Evolutionary conservation across 108 stramenopile genomes (phyloP).

Genomic region (Cylindrotheca fusiformis): DNA sequence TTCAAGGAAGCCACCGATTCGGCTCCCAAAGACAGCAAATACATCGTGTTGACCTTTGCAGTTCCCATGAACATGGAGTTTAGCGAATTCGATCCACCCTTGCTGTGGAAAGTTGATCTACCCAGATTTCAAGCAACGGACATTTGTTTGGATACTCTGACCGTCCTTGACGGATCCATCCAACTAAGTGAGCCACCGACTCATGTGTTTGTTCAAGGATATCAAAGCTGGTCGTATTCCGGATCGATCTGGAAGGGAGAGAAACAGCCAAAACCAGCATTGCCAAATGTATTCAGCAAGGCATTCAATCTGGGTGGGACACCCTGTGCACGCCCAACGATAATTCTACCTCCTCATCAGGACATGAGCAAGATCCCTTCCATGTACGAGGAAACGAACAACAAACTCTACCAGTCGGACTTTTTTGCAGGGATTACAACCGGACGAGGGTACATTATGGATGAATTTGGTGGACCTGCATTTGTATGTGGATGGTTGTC

Average conservation of each 20-base stretch:
- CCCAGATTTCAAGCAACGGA: slow-evolving; percentile 34
- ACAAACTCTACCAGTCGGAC: slow-evolving; percentile 70
- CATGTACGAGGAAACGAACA: background rate
- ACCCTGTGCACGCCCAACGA: slow-evolving; percentile 14
- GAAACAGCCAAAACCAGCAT: slow-evolving; percentile 67
- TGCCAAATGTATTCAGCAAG: slow-evolving; percentile 65
- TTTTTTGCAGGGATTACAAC: slow-evolving; percentile 77
- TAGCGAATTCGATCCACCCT: slow-evolving; percentile 43
- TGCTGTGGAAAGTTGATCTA: slow-evolving; percentile 82
- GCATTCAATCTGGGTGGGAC: slow-evolving; percentile 77
- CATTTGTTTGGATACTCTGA: slow-evolving; percentile 65
- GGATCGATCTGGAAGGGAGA: slow-evolving; percentile 73
- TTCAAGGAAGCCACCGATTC: slow-evolving; percentile 30
- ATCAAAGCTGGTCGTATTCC: slow-evolving; percentile 84
- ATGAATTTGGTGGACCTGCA: slow-evolving; percentile 85
- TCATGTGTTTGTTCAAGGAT: slow-evolving; percentile 82
- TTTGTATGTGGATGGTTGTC: slow-evolving; percentile 83
- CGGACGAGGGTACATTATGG: slow-evolving; percentile 44
- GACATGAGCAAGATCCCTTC: background rate
- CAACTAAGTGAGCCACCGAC: slow-evolving; percentile 51
- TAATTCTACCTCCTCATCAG: slow-evolving; percentile 1
- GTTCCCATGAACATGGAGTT: slow-evolving; percentile 14
- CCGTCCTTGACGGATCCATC: slow-evolving; percentile 70
- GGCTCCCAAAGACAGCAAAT: slow-evolving; percentile 4
- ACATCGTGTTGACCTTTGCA: slow-evolving; percentile 37